Evolutionary conservation across 1,284 basidiomycete species (phyloP), one percentile per base, ranked within the genome.

Genomic region (Rhizoctonia solani): DNA sequence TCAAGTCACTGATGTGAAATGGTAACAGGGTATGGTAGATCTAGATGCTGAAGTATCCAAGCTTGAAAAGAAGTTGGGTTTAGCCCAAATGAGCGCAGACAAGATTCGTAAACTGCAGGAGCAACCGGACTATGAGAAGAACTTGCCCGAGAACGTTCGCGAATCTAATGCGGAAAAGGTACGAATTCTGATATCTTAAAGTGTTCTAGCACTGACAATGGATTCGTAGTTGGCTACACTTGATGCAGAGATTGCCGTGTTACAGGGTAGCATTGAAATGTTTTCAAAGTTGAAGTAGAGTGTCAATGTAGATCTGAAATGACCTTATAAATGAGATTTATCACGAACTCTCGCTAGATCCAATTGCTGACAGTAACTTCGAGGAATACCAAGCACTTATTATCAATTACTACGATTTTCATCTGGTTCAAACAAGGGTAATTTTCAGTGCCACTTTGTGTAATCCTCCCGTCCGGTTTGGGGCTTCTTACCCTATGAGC

Each of bases 101-200:
- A 97, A 95, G 81, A 78, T 95, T 34, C 73, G 81, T 70, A 93
- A 93, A 78, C 76, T 87, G n/a, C 85, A 89, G 71, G 79, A 83
- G 4, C 87, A 89, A 70, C 77, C 87, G 1, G 90, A 92, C 73
- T 96, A 96, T 75, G 84, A 85, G 74, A 81, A 82, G 27, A 90
- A 88, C 67, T 87, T 95, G 13, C 92, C 93, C 0, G 87, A 82
- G 68, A 85, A 86, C 68, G 93, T 95, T 37, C 83, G 89, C 54
- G 76, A 82, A 4, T 78, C 82, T 25, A 96, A 95, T 74, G 83
- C 86, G 44, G 90, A 92, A 66, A 94, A 90, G 87, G 91, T 93
- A 71, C 44, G 61, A 14, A 25, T 44, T 25, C 30, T 46, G 32
- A 16, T 13, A 19, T 32, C 23, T 44, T n/a, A n/a, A 50, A n/a